Evolutionary conservation across 352 stramenopile species (phyloP).

Genomic region (Phytophthora sansomeana): DNA sequence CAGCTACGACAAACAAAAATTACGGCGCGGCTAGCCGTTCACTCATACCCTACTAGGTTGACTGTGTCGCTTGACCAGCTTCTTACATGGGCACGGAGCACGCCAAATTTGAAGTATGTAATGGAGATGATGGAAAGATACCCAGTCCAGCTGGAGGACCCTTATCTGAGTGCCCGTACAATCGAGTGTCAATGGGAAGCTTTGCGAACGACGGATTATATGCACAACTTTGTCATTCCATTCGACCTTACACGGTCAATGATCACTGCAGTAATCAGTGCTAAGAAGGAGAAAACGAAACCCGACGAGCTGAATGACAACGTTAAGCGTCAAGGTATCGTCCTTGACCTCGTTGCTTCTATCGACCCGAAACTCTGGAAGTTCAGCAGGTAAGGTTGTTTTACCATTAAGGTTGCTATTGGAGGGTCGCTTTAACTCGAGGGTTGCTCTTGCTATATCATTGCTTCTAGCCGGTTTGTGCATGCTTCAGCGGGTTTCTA

Average conservation of each 20-base stretch:
- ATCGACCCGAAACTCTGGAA: too few relatives aligned
- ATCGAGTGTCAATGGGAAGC: conserved; percentile 12
- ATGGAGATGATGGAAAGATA: conserved; percentile 15
- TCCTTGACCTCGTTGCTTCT: neutral
- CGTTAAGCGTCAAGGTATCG: conserved; percentile 7
- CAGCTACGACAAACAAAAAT: too few relatives aligned
- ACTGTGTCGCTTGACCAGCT: conserved; percentile 6
- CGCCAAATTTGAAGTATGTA: conserved; percentile 5
- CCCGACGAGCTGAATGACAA: neutral
- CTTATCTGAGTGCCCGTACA: conserved; percentile 1
- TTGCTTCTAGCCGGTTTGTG: neutral
- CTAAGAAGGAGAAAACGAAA: neutral
- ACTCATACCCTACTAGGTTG: conserved; percentile 4
- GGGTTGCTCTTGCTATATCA: too few relatives aligned
- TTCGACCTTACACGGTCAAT: conserved; percentile 1
- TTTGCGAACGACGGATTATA: neutral
- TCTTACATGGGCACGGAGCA: conserved; percentile 1
- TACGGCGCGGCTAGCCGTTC: too few relatives aligned
- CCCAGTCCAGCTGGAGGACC: conserved; percentile 1
- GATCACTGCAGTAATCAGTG: neutral
- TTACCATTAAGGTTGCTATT: conserved; percentile 10
- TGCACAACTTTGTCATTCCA: conserved; percentile 15
- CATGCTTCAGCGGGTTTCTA: conserved; percentile 5
- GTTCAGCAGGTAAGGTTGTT: conserved; percentile 20
- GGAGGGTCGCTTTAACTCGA: conserved; percentile 5